Percentiles rank a stretch among this genome's conserved stretches.
phyloP scores from a whole-genome alignment of 1,284 basidiomycete species.

The Lentinus polychrous region DNA sequence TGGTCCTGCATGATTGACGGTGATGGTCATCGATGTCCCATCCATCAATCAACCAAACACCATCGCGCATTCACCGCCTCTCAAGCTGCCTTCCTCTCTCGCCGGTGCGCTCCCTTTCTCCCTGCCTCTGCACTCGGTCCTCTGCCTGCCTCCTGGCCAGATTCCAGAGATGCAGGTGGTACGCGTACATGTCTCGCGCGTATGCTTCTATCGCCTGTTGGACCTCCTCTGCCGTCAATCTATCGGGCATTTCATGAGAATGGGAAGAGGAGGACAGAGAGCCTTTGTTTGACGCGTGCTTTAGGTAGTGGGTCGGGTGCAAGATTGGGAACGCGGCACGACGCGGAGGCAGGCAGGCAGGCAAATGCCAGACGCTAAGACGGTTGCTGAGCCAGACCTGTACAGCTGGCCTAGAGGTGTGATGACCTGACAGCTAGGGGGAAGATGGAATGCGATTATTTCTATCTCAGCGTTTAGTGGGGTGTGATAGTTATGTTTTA shows the following conservation, averaged over 20 bases:
- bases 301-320: too few species aligned
- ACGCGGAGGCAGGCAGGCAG: neutral
- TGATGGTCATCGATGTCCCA: too few species aligned
- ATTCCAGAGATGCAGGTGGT: constrained; percentile 23
- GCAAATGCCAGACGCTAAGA: neutral
- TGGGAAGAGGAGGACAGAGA: neutral
- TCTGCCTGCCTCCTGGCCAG: constrained; percentile 15
- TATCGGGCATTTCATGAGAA: neutral
- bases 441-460: constrained; percentile 3
- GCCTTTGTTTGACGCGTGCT: neutral
- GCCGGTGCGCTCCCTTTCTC: constrained; percentile 1
- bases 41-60: too few species aligned
- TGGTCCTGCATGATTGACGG: too few species aligned
- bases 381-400: neutral
- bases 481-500: neutral
- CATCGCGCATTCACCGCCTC: too few species aligned
- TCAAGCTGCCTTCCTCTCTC: constrained; percentile 1
- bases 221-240: constrained; percentile 19
- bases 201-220: constrained; percentile 35
- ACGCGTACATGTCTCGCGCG: constrained; percentile 24
- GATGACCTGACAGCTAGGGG: too few species aligned
- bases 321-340: too few species aligned
- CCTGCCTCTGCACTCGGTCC: constrained; percentile 5
- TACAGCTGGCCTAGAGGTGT: neutral
- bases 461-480: constrained; percentile 4